A percentile compares a stretch with the other conserved stretches of the same genome.
These are phyloP conservation scores for Allantophomopsis cytisporea DNA, from an alignment of 2,329 filamentous ascomycete genomes.

Conservation along the genomic window DNA sequence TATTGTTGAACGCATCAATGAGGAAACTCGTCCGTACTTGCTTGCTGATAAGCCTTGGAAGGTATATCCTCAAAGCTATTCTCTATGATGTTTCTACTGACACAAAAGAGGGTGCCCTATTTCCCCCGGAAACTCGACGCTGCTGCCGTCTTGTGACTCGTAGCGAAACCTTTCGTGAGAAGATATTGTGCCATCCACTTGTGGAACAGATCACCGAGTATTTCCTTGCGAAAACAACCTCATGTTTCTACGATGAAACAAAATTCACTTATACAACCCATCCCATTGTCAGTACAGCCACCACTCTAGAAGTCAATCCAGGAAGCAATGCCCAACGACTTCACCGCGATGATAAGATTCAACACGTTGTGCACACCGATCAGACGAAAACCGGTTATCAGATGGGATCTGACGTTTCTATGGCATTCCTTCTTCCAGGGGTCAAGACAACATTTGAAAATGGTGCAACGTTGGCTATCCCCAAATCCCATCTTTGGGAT, in stretches of 20 bases:
- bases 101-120: conserved; percentile 4
- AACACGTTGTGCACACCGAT: neutral
- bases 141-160: conserved; percentile 9
- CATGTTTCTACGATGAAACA: conserved; percentile 14
- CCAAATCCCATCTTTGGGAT: conserved; percentile 25
- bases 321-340: conserved; percentile 24
- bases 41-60: conserved; percentile 12
- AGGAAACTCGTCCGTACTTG: conserved; percentile 8
- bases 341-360: conserved; percentile 20
- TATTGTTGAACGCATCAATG: conserved; percentile 6
- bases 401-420: conserved; percentile 14
- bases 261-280: conserved; percentile 12
- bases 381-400: neutral
- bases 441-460: conserved; percentile 26
- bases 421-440: conserved; percentile 23
- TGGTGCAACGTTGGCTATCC: conserved; percentile 26
- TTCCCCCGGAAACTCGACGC: conserved; percentile 11
- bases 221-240: conserved; percentile 15
- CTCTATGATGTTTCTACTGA: neutral
- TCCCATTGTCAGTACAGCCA: conserved; percentile 22
- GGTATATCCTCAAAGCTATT: conserved; percentile 1
- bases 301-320: conserved; percentile 24
- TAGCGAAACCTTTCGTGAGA: conserved; percentile 6
- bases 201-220: conserved; percentile 7
- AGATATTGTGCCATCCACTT: conserved; percentile 9